Evolutionary conservation across 2,329 filamentous ascomycete genomes (phyloP).

Genomic region (Mariannaea elegans): DNA sequence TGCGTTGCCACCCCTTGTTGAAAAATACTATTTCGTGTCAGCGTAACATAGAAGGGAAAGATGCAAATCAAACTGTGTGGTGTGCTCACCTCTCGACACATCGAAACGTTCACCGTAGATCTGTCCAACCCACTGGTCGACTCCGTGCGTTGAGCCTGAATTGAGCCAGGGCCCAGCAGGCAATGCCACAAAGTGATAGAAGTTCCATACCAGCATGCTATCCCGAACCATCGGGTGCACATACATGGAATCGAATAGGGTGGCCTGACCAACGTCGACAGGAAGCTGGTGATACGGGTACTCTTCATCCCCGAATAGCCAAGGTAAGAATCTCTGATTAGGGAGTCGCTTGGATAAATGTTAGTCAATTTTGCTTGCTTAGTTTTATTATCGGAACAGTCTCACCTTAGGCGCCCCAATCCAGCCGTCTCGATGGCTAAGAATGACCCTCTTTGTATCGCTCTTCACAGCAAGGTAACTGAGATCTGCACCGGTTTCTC

Average conservation of each 20-base stretch:
- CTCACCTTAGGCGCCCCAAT: constrained; percentile 32
- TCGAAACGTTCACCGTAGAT: constrained; percentile 39
- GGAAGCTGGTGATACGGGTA: constrained; percentile 21
- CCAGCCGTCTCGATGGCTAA: constrained; percentile 53
- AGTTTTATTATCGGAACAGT: background rate
- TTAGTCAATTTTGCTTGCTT: background rate
- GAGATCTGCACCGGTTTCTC: constrained; percentile 55
- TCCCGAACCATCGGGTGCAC: constrained; percentile 45
- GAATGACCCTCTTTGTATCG: constrained; percentile 48
- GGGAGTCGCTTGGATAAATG: background rate
- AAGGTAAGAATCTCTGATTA: constrained; percentile 22
- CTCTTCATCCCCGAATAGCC: constrained; percentile 24
- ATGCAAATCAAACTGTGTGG: too few species aligned
- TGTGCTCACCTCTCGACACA: constrained; percentile 34
- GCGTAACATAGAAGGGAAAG: too few species aligned
- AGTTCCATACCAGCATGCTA: constrained; percentile 23
- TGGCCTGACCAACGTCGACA: constrained; percentile 48
- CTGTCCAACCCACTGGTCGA: constrained; percentile 30
- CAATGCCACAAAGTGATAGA: constrained; percentile 17
- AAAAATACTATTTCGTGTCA: constrained; percentile 39
- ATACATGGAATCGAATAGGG: constrained; percentile 55
- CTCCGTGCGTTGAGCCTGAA: constrained; percentile 11
- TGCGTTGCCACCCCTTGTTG: constrained; percentile 47
- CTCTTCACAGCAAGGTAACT: constrained; percentile 52
- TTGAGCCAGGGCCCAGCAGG: constrained; percentile 31